Evolutionary conservation across 108 stramenopile species (phyloP), one percentile per base, ranked within the genome.

Genomic region (Skeletonema marinoi): DNA sequence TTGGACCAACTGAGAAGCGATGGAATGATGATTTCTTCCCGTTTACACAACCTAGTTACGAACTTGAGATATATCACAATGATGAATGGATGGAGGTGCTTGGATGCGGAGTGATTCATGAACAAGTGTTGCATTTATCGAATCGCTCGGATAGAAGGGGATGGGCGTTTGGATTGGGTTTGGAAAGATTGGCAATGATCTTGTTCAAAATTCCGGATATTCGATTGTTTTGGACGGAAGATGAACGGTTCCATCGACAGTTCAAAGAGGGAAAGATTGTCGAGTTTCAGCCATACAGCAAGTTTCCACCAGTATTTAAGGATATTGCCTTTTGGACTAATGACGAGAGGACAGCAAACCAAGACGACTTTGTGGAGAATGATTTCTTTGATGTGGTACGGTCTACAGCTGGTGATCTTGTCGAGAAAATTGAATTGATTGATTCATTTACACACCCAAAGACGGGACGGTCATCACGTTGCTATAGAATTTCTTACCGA

Each of bases 171-270:
- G 98, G 98, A 31, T 70, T 99, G 2, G 98, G 98, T 8, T 82
- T 98, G 71, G 98, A 99, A 80, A 85, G 98, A 56, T 75, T 98
- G 70, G 98, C 98, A 21, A 99, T 99, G 98, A 94, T 98, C 1
- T 74, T 98, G 50, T 98, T 98, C 77, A 69, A 85, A 17, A 98
- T 99, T 66, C 98, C 98, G 1, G 98, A 99, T 69, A 98, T 99
- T 87, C 97, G 98, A 16, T 76, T 98, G 38, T 99, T 99, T 85
- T 99, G 98, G 98, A 85, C 91, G 3, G 60, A 92, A 16, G 98
- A 98, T 82, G 75, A 79, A 33, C 84, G 98, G 46, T 99, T 99
- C 74, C 86, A 85, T 54, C 67, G 72, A 25, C 98, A 99, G 81
- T 99, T 99, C 71, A n/a, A 77, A 32, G 58, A 36, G 32, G 96